These are phyloP conservation scores for Kluyveromyces dobzhanskii DNA, from an alignment of 805 yeast genomes.

Conservation along the genomic window DNA sequence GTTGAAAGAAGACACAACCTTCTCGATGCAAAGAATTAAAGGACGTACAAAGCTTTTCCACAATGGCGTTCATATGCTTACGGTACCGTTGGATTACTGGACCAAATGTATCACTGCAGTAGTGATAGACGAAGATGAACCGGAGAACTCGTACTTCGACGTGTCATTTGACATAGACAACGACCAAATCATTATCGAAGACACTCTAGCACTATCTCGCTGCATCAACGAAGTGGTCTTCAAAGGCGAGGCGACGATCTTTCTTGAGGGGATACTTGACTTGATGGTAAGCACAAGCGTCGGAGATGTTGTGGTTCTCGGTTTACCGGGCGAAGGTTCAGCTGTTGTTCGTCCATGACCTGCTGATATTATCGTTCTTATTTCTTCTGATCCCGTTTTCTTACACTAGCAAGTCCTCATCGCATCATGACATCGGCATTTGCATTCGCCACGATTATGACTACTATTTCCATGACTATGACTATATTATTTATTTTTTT, in stretches of 20 bases:
- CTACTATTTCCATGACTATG: no score
- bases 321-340: constrained; percentile 21
- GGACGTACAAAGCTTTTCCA: constrained; percentile 37
- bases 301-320: constrained; percentile 23
- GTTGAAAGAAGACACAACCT: constrained; percentile 12
- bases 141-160: constrained; percentile 22
- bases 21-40: constrained; percentile 31
- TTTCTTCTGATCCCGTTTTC: no score
- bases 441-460: no score
- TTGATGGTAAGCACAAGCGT: constrained; percentile 17
- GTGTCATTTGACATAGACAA: constrained; percentile 35
- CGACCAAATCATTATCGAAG: constrained; percentile 35
- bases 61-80: constrained; percentile 34
- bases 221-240: constrained; percentile 36
- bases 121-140: constrained; percentile 13
- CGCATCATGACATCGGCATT: no score
- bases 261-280: constrained; percentile 19
- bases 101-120: constrained; percentile 33
- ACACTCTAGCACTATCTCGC: constrained; percentile 33
- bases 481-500: no score
- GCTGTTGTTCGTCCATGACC: constrained; percentile 14
- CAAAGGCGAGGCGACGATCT: constrained; percentile 31
- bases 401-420: no score
- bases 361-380: neutral
- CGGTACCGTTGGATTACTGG: constrained; percentile 40